These are phyloP conservation scores for Sarocladium strictum DNA, from an alignment of 2,329 filamentous ascomycete species.

Conservation along the genomic window DNA sequence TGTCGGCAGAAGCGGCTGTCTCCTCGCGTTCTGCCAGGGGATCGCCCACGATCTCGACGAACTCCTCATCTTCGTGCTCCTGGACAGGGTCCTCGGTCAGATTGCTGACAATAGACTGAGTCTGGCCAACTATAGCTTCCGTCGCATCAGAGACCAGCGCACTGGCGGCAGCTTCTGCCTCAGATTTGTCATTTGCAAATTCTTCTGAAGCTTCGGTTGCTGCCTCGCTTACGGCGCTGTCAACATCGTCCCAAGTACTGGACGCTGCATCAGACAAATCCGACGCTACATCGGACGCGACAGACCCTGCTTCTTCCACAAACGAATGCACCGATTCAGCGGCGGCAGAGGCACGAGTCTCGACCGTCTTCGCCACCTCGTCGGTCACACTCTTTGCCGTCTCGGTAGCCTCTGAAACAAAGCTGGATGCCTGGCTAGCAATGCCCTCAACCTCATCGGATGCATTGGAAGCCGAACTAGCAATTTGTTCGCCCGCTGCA, in stretches of 20 bases:
- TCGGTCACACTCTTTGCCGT: conserved; percentile 10
- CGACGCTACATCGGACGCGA: conserved; percentile 5
- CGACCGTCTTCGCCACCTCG: conserved; percentile 15
- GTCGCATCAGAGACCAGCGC: conserved; percentile 20
- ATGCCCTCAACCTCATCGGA: conserved; percentile 14
- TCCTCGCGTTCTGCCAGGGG: conserved; percentile 17
- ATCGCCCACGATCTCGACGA: conserved; percentile 21
- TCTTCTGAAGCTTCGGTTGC: conserved; percentile 15
- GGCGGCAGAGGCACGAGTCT: no score
- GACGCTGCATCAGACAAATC: neutral
- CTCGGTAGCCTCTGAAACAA: conserved; percentile 9
- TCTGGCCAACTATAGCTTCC: conserved; percentile 19
- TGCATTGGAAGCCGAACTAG: conserved; percentile 13
- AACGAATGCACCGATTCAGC: neutral
- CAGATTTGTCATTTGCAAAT: conserved; percentile 13
- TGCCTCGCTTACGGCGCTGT: conserved; percentile 15
- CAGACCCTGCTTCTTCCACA: neutral
- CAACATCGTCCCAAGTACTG: conserved; percentile 12
- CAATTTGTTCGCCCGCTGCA: conserved; percentile 8
- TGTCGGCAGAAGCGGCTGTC: conserved; percentile 15
- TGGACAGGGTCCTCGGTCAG: conserved; percentile 20
- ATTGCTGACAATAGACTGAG: conserved; percentile 19
- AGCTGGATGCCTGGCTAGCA: conserved; percentile 14
- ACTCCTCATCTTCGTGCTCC: conserved; percentile 19
- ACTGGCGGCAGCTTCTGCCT: conserved; percentile 17